Base-by-base conservation (phyloP, 345 rosid genomes). In the Eucalyptus globulus region DNA sequence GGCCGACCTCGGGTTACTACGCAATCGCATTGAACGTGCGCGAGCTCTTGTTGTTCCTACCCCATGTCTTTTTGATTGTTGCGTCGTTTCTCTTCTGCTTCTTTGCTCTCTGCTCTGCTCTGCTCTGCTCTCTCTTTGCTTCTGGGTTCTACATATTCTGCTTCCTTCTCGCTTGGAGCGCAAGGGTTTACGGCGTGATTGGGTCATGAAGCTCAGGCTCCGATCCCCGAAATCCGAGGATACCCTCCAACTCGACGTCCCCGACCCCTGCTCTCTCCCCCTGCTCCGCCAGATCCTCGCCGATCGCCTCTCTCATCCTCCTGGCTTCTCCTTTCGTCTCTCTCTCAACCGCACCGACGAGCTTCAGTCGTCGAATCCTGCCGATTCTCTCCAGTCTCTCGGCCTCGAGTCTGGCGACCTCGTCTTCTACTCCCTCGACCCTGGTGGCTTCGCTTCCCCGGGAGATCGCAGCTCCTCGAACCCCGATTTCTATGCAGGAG, bases 281-380 rank as follows among this genome's bases (percentile, higher is more conserved):
- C 93, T 93, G 47, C 97, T 95, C 88, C 91, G 87, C 54, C 93
- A 90, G 87, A 24, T 65, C 60, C 93, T 95, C 72, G 86, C 49
- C 56, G 44, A 76, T 21, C 47, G 65, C 69, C 86, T 51, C 49
- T 19, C 50, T 44, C 87, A 85, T 44, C 87, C 86, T n/a, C 50
- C 62, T 56, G 29, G 62, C 49, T 72, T 86, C 87, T 67, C 89
- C 81, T 91, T 95, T 87, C 94, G 56, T 47, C 88, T 97, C 60
- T 97, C 98, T 14, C 97, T 94, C 88, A 96, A 96, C 89, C 90
- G 96, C 50, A 96, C 90, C 88, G 95, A 96, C 88, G 96, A 93
- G 86, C 96, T 96, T 83, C 83, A 54, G 50, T 80, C 93, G 8
- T 88, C 96, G 19, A 92, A 95, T 6, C 92, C 94, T 4, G 87